Evolutionary conservation across 2,329 filamentous ascomycete species (phyloP).

Genomic region (Claviceps purpurea): DNA sequence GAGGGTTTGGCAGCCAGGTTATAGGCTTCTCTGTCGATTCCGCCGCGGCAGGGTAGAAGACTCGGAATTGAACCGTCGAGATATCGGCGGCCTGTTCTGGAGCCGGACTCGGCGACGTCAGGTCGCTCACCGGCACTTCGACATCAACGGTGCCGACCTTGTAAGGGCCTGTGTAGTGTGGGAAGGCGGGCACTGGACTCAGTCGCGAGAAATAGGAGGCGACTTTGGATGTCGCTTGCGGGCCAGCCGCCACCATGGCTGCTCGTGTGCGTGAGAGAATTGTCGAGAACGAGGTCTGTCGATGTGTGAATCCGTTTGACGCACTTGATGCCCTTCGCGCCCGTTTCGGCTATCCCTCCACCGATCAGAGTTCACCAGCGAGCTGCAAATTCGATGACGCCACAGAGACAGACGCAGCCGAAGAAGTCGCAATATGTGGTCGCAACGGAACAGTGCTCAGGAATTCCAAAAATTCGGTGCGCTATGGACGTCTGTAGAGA

Average conservation of each 20-base stretch:
- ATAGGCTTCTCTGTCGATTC: conserved; percentile 44
- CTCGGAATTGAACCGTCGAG: conserved; percentile 62
- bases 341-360: no score
- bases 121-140: conserved; percentile 56
- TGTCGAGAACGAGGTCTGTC: neutral
- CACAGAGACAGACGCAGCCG: no score
- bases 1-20: conserved; percentile 66
- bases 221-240: conserved; percentile 23
- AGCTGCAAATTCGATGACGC: no score
- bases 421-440: no score
- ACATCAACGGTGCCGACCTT: conserved; percentile 69
- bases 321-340: no score
- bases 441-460: no score
- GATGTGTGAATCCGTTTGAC: no score
- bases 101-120: conserved; percentile 38
- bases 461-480: no score
- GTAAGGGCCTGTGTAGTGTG: conserved; percentile 63
- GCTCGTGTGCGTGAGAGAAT: neutral
- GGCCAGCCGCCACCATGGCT: conserved; percentile 9
- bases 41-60: conserved; percentile 62
- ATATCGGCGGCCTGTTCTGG: conserved; percentile 44
- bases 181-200: conserved; percentile 59
- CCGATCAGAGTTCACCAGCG: no score
- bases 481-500: no score
- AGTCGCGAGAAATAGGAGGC: conserved; percentile 38